Percentiles rank a stretch among this genome's conserved stretches.
phyloP scores from a whole-genome alignment of 116 monocot species.

The Papilionanthe hybrid region DNA sequence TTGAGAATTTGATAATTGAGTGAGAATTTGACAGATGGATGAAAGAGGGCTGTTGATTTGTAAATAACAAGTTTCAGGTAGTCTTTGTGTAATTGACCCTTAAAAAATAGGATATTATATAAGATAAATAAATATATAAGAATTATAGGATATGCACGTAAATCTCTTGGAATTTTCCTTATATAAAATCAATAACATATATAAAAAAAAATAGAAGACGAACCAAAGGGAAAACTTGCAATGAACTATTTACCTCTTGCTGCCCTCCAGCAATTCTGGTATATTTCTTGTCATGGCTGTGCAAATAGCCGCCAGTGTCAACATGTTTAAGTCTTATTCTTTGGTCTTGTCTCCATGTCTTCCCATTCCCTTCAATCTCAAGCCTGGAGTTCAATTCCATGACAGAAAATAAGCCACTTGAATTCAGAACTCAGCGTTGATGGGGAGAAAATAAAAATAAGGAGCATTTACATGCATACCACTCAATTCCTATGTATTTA shows the following conservation, averaged over 20 bases:
- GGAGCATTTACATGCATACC: no score
- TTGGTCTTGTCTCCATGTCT: constrained; percentile 93
- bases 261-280: constrained; percentile 85
- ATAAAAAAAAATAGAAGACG: neutral
- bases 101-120: neutral
- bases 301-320: constrained; percentile 86
- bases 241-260: constrained; percentile 68
- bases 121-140: neutral
- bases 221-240: neutral
- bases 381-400: constrained; percentile 33
- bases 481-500: no score
- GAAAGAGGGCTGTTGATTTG: no score
- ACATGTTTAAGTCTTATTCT: constrained; percentile 71
- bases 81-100: neutral
- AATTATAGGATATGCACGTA: neutral
- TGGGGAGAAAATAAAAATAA: neutral
- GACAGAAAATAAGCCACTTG: neutral
- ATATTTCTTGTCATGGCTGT: constrained; percentile 96
- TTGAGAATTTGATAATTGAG: no score
- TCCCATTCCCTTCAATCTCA: constrained; percentile 80
- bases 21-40: no score
- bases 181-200: neutral
- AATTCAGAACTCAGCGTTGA: neutral
- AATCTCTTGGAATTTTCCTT: neutral
- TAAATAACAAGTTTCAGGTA: no score